These are phyloP conservation scores for Stemphylium lycopersici DNA, from an alignment of 2,329 filamentous ascomycete species.

Conservation along the genomic window DNA sequence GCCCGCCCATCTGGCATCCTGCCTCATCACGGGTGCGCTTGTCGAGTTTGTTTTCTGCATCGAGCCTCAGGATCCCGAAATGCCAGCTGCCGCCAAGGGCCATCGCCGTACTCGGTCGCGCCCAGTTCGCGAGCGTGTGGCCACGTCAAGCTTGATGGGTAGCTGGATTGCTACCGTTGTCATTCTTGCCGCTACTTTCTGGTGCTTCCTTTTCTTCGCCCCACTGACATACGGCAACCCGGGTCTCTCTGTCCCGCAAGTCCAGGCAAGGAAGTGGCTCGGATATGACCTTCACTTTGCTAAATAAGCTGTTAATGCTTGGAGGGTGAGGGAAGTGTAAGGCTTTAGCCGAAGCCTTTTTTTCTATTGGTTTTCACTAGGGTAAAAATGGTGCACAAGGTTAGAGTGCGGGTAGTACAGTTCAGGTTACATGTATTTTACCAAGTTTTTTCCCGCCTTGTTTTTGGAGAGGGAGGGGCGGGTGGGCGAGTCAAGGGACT, in stretches of 20 bases:
- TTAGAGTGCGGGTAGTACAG: constrained; percentile 6
- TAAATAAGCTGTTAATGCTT: constrained; percentile 66
- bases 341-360: not conserved
- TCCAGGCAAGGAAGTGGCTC: constrained; percentile 89
- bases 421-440: constrained; percentile 10
- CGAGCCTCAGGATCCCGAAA: constrained; percentile 67
- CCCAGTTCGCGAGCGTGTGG: constrained; percentile 81
- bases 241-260: constrained; percentile 77
- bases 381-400: constrained; percentile 16
- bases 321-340: not conserved
- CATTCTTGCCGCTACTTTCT: constrained; percentile 71
- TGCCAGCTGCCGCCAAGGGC: constrained; percentile 39
- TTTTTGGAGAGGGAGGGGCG: not conserved
- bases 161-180: constrained; percentile 80
- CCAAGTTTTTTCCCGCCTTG: not conserved
- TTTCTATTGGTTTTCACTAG: constrained; percentile 1
- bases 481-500: not conserved
- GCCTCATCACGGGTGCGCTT: constrained; percentile 86
- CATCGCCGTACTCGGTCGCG: constrained; percentile 60
- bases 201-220: constrained; percentile 90
- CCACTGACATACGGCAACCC: constrained; percentile 95
- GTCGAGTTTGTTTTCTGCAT: constrained; percentile 96
- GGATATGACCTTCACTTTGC: constrained; percentile 98
- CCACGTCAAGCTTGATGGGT: constrained; percentile 74
- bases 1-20: constrained; percentile 89